Evolutionary conservation across 169 alveolate species (phyloP).

Genomic region (Plasmodium cynomolgi): DNA sequence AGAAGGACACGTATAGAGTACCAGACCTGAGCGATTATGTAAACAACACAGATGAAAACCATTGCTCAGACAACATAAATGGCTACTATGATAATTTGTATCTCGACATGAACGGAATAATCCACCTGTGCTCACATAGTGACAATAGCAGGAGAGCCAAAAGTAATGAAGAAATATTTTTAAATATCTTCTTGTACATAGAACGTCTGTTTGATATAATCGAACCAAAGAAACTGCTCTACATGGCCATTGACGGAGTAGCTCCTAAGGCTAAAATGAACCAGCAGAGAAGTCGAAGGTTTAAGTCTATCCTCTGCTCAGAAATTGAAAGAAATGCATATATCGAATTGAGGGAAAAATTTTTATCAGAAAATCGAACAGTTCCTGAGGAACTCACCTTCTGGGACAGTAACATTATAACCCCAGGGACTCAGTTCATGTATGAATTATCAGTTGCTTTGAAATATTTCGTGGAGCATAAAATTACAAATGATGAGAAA

Average conservation of each 20-base stretch:
- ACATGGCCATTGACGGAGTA: conserved; percentile 99
- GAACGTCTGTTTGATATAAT: conserved; percentile 94
- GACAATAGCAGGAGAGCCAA: conserved; percentile 89
- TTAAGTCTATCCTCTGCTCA: conserved; percentile 87
- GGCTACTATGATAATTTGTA: conserved; percentile 97
- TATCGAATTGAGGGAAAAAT: conserved; percentile 77
- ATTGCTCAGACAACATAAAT: conserved; percentile 83
- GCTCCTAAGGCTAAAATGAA: conserved; percentile 99
- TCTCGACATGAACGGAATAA: conserved; percentile 99
- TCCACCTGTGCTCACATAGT: conserved; percentile 98
- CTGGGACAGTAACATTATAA: conserved; percentile 98
- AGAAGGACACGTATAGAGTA: conserved; percentile 76
- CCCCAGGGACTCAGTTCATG: conserved; percentile 99
- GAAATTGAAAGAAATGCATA: conserved; percentile 73
- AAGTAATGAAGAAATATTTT: conserved; percentile 94
- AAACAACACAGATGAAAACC: conserved; percentile 69
- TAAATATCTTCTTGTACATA: conserved; percentile 92
- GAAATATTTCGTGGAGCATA: conserved; percentile 91
- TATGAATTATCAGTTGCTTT: conserved; percentile 86
- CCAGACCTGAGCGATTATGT: conserved; percentile 82
- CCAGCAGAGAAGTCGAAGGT: conserved; percentile 97
- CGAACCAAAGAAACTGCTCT: conserved; percentile 94
- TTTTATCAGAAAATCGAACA: conserved; percentile 74
- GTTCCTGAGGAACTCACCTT: conserved; percentile 51
- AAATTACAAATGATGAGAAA: conserved; percentile 89